Base-by-base conservation (phyloP, 352 stramenopile genomes). In the Pythium scleroteichum region DNA sequence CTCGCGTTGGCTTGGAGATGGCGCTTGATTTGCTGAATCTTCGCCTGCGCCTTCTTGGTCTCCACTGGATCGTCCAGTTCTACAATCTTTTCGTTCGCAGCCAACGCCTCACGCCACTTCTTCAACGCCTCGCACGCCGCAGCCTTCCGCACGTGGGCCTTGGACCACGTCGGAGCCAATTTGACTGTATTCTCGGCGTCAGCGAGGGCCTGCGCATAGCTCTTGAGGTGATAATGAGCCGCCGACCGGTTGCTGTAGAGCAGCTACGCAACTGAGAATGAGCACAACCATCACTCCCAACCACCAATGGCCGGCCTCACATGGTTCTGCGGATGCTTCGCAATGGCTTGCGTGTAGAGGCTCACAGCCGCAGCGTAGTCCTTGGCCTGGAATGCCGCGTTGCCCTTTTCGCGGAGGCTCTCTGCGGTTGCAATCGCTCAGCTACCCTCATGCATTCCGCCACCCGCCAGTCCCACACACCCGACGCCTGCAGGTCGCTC, bases 141-240 rank as follows among this genome's bases (percentile, higher is more conserved):
- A 19, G 89, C 96, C 57, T 95, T 87, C 41, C 97, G 82, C 64
- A 94, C 92, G 71, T 97, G 94, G 7, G 78, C 92, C 78, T 99
- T 99, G 32, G 87, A 56, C 83, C 97, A 99, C 5, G 57, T 78
- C 0, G 90, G 74, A 38, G 97, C 82, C 0, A 97, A 53, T n/a
- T 72, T 26, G 17, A 96, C 83, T 1, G 94, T 83, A 12, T 54
- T 50, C 26, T 94, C 66, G 0, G 96, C 96, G 54, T 98, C 88
- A 33, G 83, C 58, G 1, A 98, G 62, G 17, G 95, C 90, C 16
- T 78, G 66, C 9, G 78, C 39, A 13, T 86, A 86, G 26, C 90
- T 68, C 23, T 82, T 69, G 46, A 98, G 80, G 22, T 90, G 85
- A 19, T 88, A 81, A 20, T 71, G 72, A 0, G 94, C 81, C 6